phyloP scores from a whole-genome alignment of 2,329 filamentous ascomycete species.

The Tolypocladium endophyticum region DNA sequence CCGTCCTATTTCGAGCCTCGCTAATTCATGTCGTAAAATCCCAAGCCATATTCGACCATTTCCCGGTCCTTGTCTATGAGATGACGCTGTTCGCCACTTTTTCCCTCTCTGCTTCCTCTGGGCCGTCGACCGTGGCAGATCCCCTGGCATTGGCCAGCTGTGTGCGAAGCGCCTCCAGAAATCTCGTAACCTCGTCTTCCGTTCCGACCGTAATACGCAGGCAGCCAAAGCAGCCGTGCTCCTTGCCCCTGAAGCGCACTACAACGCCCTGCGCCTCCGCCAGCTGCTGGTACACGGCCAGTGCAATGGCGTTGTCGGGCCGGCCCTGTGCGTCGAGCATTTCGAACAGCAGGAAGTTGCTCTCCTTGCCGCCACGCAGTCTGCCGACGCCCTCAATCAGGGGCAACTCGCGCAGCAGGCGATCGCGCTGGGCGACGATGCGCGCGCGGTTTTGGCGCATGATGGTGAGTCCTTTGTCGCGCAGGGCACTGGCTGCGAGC shows the following conservation, averaged over 20 bases:
- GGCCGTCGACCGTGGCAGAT: not conserved
- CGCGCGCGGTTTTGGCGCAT: constrained; percentile 63
- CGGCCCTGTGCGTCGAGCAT: constrained; percentile 63
- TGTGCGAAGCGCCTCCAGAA: constrained; percentile 56
- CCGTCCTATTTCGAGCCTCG: not conserved
- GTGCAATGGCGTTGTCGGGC: constrained; percentile 68
- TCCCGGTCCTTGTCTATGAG: not conserved
- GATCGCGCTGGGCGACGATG: constrained; percentile 67
- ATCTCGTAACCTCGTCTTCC: constrained; percentile 70
- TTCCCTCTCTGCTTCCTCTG: not conserved
- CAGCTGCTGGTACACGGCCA: constrained; percentile 72
- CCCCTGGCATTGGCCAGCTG: constrained; percentile 34
- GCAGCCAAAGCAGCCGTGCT: constrained; percentile 80
- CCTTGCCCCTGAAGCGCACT: constrained; percentile 86
- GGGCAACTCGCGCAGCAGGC: constrained; percentile 63
- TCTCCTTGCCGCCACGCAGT: constrained; percentile 67
- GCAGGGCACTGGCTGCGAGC: constrained; percentile 65
- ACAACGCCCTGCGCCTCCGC: constrained; percentile 85
- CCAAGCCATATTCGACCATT: not conserved
- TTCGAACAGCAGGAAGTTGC: constrained; percentile 88
- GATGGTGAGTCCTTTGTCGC: constrained; percentile 52
- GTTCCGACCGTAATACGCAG: constrained; percentile 89
- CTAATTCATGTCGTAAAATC: not conserved
- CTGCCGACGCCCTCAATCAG: constrained; percentile 67
- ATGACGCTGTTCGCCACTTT: not conserved